Conservation (phyloP, 805 yeast genomes). For the Starmerella scarabaei region DNA sequence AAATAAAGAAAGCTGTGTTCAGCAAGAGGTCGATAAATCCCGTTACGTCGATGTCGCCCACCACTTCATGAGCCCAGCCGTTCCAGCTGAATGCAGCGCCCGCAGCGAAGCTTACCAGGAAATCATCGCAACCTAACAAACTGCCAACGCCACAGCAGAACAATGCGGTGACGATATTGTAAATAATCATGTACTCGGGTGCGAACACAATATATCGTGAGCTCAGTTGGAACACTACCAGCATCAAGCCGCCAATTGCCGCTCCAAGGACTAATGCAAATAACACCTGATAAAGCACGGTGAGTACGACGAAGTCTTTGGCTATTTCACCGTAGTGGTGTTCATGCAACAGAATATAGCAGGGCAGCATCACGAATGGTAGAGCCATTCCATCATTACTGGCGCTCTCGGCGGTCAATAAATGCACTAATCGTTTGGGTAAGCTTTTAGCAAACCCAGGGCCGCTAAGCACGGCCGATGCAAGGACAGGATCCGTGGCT, state of each 20-base stretch:
- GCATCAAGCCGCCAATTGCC: slow-evolving; percentile 38
- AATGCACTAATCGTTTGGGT: slow-evolving; percentile 48
- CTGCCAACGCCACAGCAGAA: slow-evolving; percentile 52
- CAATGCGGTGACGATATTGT: slow-evolving; percentile 43
- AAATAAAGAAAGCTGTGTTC: slow-evolving; percentile 54
- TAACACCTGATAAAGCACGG: slow-evolving; percentile 43
- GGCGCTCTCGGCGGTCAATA: slow-evolving; percentile 59
- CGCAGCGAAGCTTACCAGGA: slow-evolving; percentile 59
- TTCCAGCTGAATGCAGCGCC: slow-evolving; percentile 67
- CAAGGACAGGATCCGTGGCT: slow-evolving; percentile 58
- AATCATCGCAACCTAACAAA: slow-evolving; percentile 56
- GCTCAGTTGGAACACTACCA: slow-evolving; percentile 42
- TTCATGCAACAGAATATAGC: slow-evolving; percentile 38
- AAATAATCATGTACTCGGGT: slow-evolving; percentile 30
- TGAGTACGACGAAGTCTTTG: slow-evolving; percentile 48
- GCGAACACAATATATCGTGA: slow-evolving; percentile 7
- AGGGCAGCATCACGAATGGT: slow-evolving; percentile 53
- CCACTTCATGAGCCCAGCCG: slow-evolving; percentile 47
- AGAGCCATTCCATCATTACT: slow-evolving; percentile 53
- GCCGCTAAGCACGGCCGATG: slow-evolving; percentile 45
- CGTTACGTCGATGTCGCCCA: slow-evolving; percentile 50
- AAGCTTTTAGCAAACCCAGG: slow-evolving; percentile 54
- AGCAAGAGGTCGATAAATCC: slow-evolving; percentile 52
- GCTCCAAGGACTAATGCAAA: slow-evolving; percentile 41
- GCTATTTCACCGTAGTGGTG: slow-evolving; percentile 39